A percentile compares a stretch with the other conserved stretches of the same genome.
Evolutionary conservation across 345 rosid species (phyloP).

Genomic region (Durio zibethinus): DNA sequence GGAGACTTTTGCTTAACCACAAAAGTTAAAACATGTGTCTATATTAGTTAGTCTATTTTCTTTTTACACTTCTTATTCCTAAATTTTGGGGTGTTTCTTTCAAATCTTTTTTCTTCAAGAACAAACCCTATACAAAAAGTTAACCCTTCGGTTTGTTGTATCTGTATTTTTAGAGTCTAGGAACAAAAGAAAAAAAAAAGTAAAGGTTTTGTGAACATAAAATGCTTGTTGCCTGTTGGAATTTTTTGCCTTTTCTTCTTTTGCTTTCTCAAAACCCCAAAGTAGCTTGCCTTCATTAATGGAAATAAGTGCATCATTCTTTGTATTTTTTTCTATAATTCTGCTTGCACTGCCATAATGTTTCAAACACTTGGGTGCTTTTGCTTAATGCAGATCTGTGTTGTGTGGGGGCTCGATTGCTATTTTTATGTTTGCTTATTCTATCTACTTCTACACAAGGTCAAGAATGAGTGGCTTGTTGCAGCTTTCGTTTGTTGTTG

Average conservation of each 20-base stretch:
- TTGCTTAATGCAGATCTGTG: conserved; percentile 54
- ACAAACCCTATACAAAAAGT: background rate
- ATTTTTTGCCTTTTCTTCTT: background rate
- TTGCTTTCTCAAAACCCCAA: background rate
- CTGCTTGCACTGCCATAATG: background rate
- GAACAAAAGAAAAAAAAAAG: background rate
- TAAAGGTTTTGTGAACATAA: background rate
- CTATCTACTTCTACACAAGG: conserved; percentile 56
- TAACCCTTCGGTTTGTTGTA: background rate
- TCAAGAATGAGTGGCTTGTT: conserved; percentile 65
- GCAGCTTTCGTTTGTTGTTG: conserved; percentile 67
- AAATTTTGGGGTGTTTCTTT: background rate
- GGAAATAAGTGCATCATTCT: background rate
- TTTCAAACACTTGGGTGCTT: background rate
- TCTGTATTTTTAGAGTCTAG: background rate
- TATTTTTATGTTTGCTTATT: conserved; percentile 67
- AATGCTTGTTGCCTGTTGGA: background rate
- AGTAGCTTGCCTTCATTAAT: background rate
- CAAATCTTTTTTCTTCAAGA: background rate
- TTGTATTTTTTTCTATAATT: background rate
- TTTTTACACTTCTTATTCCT: background rate
- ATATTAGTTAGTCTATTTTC: background rate
- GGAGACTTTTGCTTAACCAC: background rate
- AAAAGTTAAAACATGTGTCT: background rate
- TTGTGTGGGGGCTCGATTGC: conserved; percentile 61